These are phyloP conservation scores for Lentinula sp. DNA, from an alignment of 768 basidiomycete genomes.

Conservation along the genomic window DNA sequence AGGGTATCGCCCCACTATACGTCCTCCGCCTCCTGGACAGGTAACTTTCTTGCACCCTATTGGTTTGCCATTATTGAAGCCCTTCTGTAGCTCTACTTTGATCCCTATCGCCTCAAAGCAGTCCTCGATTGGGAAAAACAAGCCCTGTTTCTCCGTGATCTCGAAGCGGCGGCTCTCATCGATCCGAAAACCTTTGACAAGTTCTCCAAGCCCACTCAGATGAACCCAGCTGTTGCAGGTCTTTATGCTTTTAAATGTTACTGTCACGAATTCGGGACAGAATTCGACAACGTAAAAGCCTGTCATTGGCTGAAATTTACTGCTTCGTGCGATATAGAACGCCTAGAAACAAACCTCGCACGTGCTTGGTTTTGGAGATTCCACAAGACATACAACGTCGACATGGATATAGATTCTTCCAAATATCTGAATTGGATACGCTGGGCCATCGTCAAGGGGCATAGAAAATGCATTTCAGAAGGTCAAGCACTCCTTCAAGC, in stretches of 20 bases:
- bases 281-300: not conserved
- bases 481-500: not conserved
- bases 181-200: not conserved
- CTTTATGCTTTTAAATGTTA: constrained; percentile 9
- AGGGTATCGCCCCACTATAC: not conserved
- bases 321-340: constrained; percentile 1
- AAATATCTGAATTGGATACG: constrained; percentile 3
- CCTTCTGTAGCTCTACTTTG: constrained; percentile 4
- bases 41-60: not conserved
- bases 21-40: not conserved
- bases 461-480: constrained; percentile 8
- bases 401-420: not conserved
- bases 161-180: not conserved
- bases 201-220: not conserved
- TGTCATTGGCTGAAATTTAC: constrained; percentile 8
- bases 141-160: not conserved
- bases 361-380: constrained; percentile 10
- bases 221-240: constrained; percentile 1
- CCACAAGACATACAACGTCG: constrained; percentile 3
- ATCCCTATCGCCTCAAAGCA: constrained; percentile 3
- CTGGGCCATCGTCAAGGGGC: constrained; percentile 3
- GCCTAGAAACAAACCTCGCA: constrained; percentile 5
- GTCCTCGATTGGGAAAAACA: constrained; percentile 7
- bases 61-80: not conserved
- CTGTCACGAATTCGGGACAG: constrained; percentile 7